phyloP scores from a whole-genome alignment of 257 asterid species.

The Plectranthus barbatus region DNA sequence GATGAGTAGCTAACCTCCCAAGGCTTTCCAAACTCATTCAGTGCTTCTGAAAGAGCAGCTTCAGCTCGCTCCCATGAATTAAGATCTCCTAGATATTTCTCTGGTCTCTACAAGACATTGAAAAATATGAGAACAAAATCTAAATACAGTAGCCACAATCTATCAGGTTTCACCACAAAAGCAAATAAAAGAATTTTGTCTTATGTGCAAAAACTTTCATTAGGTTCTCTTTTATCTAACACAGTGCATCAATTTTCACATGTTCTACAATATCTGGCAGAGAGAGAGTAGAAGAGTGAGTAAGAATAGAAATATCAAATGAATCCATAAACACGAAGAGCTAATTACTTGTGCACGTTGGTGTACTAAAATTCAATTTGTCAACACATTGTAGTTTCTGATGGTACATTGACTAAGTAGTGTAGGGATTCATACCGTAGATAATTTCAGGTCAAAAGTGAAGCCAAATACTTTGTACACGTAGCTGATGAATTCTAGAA shows the following conservation, averaged over 20 bases:
- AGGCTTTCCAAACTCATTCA: constrained; percentile 84
- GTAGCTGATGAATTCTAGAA: constrained; percentile 66
- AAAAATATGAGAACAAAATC: neutral
- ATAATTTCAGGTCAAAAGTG: constrained; percentile 87
- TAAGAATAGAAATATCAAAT: no score
- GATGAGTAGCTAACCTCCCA: constrained; percentile 67
- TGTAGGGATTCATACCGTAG: constrained; percentile 57
- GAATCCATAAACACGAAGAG: neutral
- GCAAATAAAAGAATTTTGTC: constrained; percentile 1
- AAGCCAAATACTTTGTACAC: constrained; percentile 79
- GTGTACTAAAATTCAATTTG: neutral
- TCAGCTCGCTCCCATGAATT: constrained; percentile 87
- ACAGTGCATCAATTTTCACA: neutral
- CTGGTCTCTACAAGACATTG: constrained; percentile 71
- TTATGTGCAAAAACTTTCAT: neutral
- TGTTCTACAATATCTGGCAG: neutral
- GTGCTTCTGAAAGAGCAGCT: constrained; percentile 83
- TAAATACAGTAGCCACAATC: constrained; percentile 3
- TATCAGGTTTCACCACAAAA: neutral
- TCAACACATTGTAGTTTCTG: neutral
- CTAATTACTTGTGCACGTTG: neutral
- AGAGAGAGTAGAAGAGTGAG: neutral
- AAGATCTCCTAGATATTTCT: constrained; percentile 75
- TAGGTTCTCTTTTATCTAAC: neutral
- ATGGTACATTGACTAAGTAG: constrained; percentile 4